phyloP scores from a whole-genome alignment of 73 alveolate genomes.

The Symbiodinium pilosum region DNA sequence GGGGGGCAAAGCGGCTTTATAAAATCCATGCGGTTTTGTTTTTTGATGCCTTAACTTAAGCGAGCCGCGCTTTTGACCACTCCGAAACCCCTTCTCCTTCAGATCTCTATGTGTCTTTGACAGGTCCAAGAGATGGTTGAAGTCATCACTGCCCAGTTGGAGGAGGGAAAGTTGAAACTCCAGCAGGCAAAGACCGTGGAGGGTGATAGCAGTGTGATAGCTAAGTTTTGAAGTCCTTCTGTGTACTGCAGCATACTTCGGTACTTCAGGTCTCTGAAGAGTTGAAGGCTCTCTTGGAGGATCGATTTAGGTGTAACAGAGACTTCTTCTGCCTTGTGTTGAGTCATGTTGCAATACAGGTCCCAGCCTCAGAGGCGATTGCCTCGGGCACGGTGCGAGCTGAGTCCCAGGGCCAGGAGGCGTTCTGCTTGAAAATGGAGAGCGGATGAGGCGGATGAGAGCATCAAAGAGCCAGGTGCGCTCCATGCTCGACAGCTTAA shows the following conservation, averaged over 20 bases:
- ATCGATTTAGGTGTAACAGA: not conserved
- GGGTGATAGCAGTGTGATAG: not conserved
- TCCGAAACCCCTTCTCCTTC: not conserved
- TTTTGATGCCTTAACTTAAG: no score
- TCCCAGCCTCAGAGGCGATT: not conserved
- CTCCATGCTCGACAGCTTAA: not conserved
- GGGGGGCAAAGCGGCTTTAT: no score
- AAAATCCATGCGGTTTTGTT: no score
- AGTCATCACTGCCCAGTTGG: conserved; percentile 9
- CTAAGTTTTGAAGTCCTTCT: not conserved
- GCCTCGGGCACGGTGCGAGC: not conserved
- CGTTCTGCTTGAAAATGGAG: no score
- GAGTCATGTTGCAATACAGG: not conserved
- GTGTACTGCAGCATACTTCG: not conserved
- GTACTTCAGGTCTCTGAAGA: not conserved
- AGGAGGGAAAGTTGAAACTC: not conserved
- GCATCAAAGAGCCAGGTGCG: not conserved
- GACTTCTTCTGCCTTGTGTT: not conserved
- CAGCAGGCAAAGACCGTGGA: not conserved
- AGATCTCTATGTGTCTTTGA: not conserved
- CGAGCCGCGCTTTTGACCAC: not conserved
- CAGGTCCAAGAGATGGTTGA: conserved; percentile 3
- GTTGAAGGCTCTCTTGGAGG: conserved; percentile 11
- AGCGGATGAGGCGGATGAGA: no score
- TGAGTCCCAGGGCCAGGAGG: not conserved